Evolutionary conservation across 371 early-diverging fungal genomes (phyloP), one percentile per base, ranked within the genome.

Genomic region (Batkoa obscura): DNA sequence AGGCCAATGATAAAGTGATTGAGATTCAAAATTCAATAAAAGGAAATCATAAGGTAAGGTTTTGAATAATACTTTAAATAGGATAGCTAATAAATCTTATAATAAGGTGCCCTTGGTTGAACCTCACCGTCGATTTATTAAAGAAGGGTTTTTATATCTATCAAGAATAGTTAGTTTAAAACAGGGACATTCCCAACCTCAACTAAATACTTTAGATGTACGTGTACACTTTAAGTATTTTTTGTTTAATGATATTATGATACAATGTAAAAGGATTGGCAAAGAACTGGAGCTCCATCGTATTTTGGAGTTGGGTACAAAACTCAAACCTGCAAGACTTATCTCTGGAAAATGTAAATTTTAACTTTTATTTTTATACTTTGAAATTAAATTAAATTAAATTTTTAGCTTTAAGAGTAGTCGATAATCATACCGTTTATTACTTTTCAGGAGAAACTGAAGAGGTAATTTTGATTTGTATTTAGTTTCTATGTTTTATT

Each of bases 231-330:
- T 64, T 56, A 43, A 65, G 52, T 73, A 69, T 54, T 67, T 65
- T 50, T 50, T 76, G 52, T 76, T 76, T 60, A 76, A 70, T 54
- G 77, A 76, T 58, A 66, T 76, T 54, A 61, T 76, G 63, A 61
- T 74, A 47, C 71, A 73, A 62, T 55, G 56, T 35, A 55, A 42
- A 34, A 6, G 32, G 0, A 17, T 34, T 33, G 43, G 43, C 31
- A 43, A 36, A 31, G 43, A 55, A 35, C 41, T 55, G 2, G 56
- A 55, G 32, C 9, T 55, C 9, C 9, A 41, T 17, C 4, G 43
- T 1, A 15, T 43, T n/a, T 33, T 55, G 12, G 43, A 55, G 34
- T 36, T 55, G 31, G 56, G 56, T 1, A 31, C 46, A 13, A 55
- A 45, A 17, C 34, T 55, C 2, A 43, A 45, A 10, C 56, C 56